A percentile compares a stretch with the other conserved stretches of the same genome.
These are phyloP conservation scores for Aspergillus pseudonomiae DNA, from an alignment of 2,329 filamentous ascomycete genomes.

Conservation along the genomic window DNA sequence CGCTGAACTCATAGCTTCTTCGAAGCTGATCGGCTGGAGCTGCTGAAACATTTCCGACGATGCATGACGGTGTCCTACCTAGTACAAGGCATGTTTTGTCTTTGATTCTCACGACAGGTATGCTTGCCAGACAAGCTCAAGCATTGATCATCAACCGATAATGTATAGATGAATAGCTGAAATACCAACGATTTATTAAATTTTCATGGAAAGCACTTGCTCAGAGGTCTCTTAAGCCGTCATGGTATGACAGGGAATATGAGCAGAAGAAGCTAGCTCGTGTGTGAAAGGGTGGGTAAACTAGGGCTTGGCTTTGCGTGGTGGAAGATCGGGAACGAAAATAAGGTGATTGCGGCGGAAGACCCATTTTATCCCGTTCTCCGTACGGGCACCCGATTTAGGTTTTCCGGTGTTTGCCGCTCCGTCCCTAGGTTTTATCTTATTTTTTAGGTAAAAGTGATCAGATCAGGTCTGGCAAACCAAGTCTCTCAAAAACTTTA, in stretches of 20 bases:
- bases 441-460: background rate
- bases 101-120: background rate
- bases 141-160: background rate
- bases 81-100: background rate
- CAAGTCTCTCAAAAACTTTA: background rate
- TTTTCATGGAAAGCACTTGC: background rate
- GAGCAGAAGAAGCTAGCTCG: background rate
- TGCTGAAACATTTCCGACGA: background rate
- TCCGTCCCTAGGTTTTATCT: conserved; percentile 8
- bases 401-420: conserved; percentile 17
- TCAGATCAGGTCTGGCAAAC: background rate
- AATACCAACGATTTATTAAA: background rate
- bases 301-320: background rate
- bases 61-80: background rate
- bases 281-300: background rate
- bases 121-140: background rate
- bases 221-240: background rate
- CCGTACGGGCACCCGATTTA: background rate
- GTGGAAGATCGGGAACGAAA: background rate
- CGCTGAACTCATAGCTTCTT: background rate
- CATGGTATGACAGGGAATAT: background rate
- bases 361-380: background rate
- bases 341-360: background rate
- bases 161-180: background rate
- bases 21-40: background rate